Evolutionary conservation across 805 yeast species (phyloP), one percentile per base, ranked within the genome.

Genomic region (Hanseniaspora pseudoguilliermondii): DNA sequence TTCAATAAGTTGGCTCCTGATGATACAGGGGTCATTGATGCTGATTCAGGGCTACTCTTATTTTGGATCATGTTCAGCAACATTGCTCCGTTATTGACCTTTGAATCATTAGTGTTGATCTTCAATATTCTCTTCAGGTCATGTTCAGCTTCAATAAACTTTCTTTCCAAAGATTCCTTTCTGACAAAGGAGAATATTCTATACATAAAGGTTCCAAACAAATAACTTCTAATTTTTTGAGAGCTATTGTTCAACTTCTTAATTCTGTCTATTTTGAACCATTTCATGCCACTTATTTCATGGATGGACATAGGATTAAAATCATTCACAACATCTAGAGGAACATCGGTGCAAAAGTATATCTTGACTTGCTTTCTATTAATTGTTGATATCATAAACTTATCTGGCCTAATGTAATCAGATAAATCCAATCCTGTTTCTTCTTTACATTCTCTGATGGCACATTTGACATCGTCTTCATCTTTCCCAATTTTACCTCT

Each of bases 401-500:
- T 87, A 39, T 82, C 77, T 58, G 83, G 84, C 59, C 80, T 78
- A 44, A 90, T 74, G 60, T 76, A 78, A 18, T 80, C 81, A 0
- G 82, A 69, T 50, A 87, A 82, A 67, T 93, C 95, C 64, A 83
- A 90, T 0, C 97, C 96, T 16, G 90, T 91, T 69, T 93, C 99
- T 70, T 93, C 99, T 59, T 77, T 77, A 23, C 86, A 89, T 67
- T 93, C 99, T 63, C 99, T 78, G 15, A 87, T 69, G 5, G 97
- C 97, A 72, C 98, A 95, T 54, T 79, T 82, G 6, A 81, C 76
- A 68, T 93, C 98, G 16, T 81, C 73, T 71, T 93, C 99, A 65
- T 83, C 95, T 66, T 93, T 90, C 40, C 95, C 86, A 57, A 93
- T 93, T 69, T 93, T 93, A 6, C 99, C 99, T 67, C 96, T 75